A percentile compares a stretch with the other conserved stretches of the same genome.
These are phyloP conservation scores for Coffea canephora DNA, from an alignment of 257 asterid species.

Conservation along the genomic window DNA sequence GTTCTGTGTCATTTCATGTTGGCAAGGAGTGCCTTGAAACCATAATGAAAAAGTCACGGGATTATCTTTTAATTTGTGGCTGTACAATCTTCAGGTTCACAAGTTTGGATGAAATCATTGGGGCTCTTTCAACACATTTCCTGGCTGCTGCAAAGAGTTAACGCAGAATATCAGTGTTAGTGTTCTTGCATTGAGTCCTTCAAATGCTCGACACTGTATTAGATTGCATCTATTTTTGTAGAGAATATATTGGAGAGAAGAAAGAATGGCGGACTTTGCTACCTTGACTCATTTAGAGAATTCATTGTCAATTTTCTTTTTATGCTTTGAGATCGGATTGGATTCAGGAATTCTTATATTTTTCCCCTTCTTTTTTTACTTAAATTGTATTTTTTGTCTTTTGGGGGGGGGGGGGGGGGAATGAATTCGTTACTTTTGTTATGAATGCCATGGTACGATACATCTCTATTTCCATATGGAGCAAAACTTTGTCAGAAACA, in stretches of 20 bases:
- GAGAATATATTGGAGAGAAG: conserved; percentile 13
- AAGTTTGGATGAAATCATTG: neutral
- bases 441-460: neutral
- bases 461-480: neutral
- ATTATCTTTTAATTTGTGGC: neutral
- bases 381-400: neutral
- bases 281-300: neutral
- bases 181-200: neutral
- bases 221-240: conserved; percentile 19
- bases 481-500: neutral
- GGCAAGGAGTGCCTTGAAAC: neutral
- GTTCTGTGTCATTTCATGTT: neutral
- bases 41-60: neutral
- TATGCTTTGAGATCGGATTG: neutral
- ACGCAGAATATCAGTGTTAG: neutral
- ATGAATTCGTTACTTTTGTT: neutral
- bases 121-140: neutral
- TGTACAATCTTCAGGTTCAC: conserved; percentile 5
- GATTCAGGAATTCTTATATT: conserved; percentile 1
- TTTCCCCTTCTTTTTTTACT: neutral
- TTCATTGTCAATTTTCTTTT: neutral
- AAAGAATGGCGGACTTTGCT: conserved; percentile 4
- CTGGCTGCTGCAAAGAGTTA: neutral
- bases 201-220: neutral
- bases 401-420: neutral